Percentiles rank a stretch among this genome's conserved stretches.
phyloP scores from a whole-genome alignment of 495 filamentous ascomycete genomes.

The Penicillium coffeae region DNA sequence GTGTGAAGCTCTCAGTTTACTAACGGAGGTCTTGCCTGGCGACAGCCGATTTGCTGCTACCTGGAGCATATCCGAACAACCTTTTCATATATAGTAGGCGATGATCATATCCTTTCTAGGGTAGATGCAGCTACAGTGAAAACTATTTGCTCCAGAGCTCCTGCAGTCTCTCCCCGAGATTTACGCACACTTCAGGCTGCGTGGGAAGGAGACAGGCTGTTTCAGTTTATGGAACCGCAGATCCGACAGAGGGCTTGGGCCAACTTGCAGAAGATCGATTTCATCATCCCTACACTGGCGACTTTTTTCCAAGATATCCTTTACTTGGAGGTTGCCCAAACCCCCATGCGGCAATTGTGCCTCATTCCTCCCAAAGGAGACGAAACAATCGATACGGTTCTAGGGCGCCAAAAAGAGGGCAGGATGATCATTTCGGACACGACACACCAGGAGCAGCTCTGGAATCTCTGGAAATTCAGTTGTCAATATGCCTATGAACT shows the following conservation, averaged over 20 bases:
- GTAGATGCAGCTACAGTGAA: conserved; percentile 3
- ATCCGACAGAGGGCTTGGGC: background rate
- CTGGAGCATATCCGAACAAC: conserved; percentile 1
- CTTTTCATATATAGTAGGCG: conserved; percentile 4
- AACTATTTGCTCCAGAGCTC: conserved; percentile 2
- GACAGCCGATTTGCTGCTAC: conserved; percentile 7
- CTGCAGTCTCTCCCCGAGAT: conserved; percentile 3
- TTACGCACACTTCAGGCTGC: background rate
- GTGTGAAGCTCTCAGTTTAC: no score
- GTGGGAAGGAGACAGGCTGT: background rate
- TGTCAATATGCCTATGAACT: conserved; percentile 10
- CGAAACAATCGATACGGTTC: conserved; percentile 2
- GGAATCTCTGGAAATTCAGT: conserved; percentile 11
- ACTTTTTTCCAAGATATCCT: conserved; percentile 11
- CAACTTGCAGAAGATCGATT: conserved; percentile 3
- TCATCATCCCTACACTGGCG: conserved; percentile 4
- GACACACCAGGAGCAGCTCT: background rate
- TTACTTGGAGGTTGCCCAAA: conserved; percentile 4
- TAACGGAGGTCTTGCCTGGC: no score
- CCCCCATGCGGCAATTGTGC: conserved; percentile 4
- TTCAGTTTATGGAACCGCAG: conserved; percentile 1
- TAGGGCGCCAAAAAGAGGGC: background rate
- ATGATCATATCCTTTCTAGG: background rate
- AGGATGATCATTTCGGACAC: background rate
- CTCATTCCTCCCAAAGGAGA: background rate